phyloP scores from a whole-genome alignment of 108 stramenopile genomes.

The Cyclotella choctawhatcheeana region DNA sequence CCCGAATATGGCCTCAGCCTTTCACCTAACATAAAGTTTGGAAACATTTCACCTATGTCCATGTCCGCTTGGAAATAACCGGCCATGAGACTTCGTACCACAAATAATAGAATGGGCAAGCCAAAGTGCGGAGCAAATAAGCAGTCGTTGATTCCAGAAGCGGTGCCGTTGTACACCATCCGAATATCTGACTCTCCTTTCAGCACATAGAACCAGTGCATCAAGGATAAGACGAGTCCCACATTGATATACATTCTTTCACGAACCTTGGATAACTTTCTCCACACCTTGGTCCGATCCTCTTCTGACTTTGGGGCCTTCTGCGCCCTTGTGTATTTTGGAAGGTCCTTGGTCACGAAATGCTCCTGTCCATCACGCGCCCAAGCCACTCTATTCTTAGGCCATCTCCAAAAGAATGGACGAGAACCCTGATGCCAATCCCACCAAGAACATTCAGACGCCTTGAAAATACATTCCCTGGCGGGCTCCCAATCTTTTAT shows the following conservation, averaged over 20 bases:
- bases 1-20: constrained; percentile 24
- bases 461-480: constrained; percentile 20
- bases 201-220: constrained; percentile 45
- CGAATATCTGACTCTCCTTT: constrained; percentile 44
- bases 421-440: constrained; percentile 48
- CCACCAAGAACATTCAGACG: constrained; percentile 30
- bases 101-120: constrained; percentile 25
- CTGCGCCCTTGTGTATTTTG: background rate
- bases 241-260: constrained; percentile 1
- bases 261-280: constrained; percentile 30
- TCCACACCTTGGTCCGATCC: background rate
- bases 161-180: constrained; percentile 55
- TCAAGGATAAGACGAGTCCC: constrained; percentile 7
- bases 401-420: constrained; percentile 54
- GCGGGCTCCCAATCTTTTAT: background rate
- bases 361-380: constrained; percentile 30
- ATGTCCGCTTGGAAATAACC: constrained; percentile 42
- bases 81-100: constrained; percentile 1
- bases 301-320: background rate
- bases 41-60: constrained; percentile 59
- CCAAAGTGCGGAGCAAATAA: constrained; percentile 52
- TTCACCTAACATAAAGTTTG: constrained; percentile 44
- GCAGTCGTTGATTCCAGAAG: constrained; percentile 45
- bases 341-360: constrained; percentile 2
- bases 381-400: constrained; percentile 31